These are phyloP conservation scores for Colletotrichum spinosum DNA, from an alignment of 2,329 filamentous ascomycete species.

Conservation along the genomic window DNA sequence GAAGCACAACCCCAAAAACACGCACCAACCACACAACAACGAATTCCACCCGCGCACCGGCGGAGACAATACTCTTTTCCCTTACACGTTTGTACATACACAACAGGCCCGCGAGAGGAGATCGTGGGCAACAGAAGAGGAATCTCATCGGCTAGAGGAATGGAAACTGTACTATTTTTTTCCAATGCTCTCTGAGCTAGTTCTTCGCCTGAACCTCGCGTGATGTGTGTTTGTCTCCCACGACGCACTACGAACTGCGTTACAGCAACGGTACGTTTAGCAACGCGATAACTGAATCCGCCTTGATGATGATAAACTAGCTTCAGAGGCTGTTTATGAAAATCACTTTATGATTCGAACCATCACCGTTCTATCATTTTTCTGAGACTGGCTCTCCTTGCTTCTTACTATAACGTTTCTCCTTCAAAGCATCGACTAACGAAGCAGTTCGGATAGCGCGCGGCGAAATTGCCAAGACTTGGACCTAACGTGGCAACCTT, in stretches of 20 bases:
- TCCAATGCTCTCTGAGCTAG: conserved; percentile 32
- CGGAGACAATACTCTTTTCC: conserved; percentile 32
- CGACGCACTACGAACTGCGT: conserved; percentile 28
- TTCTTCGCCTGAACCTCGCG: conserved; percentile 10
- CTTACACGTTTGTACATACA: conserved; percentile 39
- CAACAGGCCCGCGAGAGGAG: conserved; percentile 22
- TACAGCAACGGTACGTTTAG: conserved; percentile 36
- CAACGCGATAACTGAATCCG: background rate
- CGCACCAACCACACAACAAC: conserved; percentile 14
- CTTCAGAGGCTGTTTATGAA: conserved; percentile 63
- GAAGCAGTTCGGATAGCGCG: too few species aligned
- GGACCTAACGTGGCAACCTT: too few species aligned
- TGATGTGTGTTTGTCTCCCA: conserved; percentile 36
- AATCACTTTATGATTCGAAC: conserved; percentile 50
- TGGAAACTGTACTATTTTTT: conserved; percentile 45
- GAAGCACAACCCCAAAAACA: background rate
- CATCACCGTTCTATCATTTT: conserved; percentile 46
- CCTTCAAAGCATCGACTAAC: too few species aligned
- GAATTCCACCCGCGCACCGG: conserved; percentile 1
- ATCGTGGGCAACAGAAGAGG: conserved; percentile 33
- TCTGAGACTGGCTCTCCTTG: conserved; percentile 2
- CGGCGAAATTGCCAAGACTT: too few species aligned
- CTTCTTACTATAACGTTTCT: too few species aligned
- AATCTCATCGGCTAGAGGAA: conserved; percentile 44
- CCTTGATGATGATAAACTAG: conserved; percentile 51